phyloP scores from a whole-genome alignment of 768 basidiomycete species.

The Phlegmacium glaucopus region DNA sequence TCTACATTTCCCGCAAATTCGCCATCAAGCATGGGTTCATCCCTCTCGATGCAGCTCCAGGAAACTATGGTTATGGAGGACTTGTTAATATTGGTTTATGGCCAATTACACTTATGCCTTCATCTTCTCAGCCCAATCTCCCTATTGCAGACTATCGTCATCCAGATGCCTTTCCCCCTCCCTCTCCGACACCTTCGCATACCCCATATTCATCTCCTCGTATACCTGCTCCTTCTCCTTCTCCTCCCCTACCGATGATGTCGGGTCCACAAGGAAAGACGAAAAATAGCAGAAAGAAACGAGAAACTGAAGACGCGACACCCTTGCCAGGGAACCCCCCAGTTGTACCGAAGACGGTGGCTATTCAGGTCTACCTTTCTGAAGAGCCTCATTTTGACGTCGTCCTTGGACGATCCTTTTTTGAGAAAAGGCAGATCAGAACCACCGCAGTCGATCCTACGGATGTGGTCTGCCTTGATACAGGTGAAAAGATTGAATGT shows the following conservation, averaged over 20 bases:
- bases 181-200: conserved; percentile 8
- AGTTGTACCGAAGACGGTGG: conserved; percentile 34
- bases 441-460: conserved; percentile 83
- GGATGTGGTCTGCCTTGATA: conserved; percentile 87
- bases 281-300: conserved; percentile 8
- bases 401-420: conserved; percentile 84
- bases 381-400: conserved; percentile 97
- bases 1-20: conserved; percentile 94
- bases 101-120: conserved; percentile 71
- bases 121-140: conserved; percentile 31
- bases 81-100: conserved; percentile 82
- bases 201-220: conserved; percentile 11
- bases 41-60: conserved; percentile 81
- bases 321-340: conserved; percentile 8
- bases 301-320: neutral
- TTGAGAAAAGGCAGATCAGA: conserved; percentile 79
- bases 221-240: conserved; percentile 19
- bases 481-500: conserved; percentile 87
- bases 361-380: conserved; percentile 75
- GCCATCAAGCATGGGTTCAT: conserved; percentile 87
- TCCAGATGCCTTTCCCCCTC: conserved; percentile 12
- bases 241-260: conserved; percentile 10
- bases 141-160: conserved; percentile 17
- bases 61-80: conserved; percentile 92
- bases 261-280: conserved; percentile 5